phyloP scores from a whole-genome alignment of 805 yeast species.

The Schwanniomyces occidentalis region DNA sequence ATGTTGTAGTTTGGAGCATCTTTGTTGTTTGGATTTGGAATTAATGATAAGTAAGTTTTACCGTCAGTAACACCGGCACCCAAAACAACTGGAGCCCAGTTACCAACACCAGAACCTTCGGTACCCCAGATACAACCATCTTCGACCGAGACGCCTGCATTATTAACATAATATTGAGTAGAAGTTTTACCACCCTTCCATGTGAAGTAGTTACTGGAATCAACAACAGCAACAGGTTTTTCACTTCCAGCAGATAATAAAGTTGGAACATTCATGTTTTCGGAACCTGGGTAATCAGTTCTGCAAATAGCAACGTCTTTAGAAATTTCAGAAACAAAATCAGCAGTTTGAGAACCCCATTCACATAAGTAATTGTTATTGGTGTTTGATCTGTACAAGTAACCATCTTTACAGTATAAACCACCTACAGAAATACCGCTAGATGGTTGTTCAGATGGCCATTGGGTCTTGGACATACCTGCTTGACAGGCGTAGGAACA shows the following conservation, averaged over 20 bases:
- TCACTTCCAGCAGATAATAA: slow-evolving; percentile 53
- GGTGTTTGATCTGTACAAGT: slow-evolving; percentile 60
- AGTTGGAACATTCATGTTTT: slow-evolving; percentile 76
- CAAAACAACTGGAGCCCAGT: slow-evolving; percentile 77
- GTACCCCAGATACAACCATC: slow-evolving; percentile 77
- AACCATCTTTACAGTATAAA: slow-evolving; percentile 59
- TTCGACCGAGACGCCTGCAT: slow-evolving; percentile 72
- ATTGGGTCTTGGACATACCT: slow-evolving; percentile 80
- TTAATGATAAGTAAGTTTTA: slow-evolving; percentile 64
- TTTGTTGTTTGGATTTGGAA: slow-evolving; percentile 75
- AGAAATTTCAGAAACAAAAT: slow-evolving; percentile 50
- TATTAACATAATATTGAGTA: slow-evolving; percentile 73
- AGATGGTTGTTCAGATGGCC: slow-evolving; percentile 68
- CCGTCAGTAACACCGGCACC: slow-evolving; percentile 74
- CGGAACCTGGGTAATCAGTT: slow-evolving; percentile 83
- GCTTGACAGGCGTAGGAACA: slow-evolving; percentile 79
- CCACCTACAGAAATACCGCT: slow-evolving; percentile 76
- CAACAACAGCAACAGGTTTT: slow-evolving; percentile 58
- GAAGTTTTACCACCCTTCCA: slow-evolving; percentile 69
- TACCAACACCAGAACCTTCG: slow-evolving; percentile 60
- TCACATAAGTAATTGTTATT: slow-evolving; percentile 57
- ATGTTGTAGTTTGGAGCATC: slow-evolving; percentile 42
- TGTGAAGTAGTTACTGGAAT: slow-evolving; percentile 55
- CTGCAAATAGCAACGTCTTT: slow-evolving; percentile 66
- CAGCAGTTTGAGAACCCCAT: slow-evolving; percentile 60